A percentile compares a stretch with the other conserved stretches of the same genome.
Conservation (phyloP, 1,284 basidiomycete genomes). For the Pascua guehoae region DNA sequence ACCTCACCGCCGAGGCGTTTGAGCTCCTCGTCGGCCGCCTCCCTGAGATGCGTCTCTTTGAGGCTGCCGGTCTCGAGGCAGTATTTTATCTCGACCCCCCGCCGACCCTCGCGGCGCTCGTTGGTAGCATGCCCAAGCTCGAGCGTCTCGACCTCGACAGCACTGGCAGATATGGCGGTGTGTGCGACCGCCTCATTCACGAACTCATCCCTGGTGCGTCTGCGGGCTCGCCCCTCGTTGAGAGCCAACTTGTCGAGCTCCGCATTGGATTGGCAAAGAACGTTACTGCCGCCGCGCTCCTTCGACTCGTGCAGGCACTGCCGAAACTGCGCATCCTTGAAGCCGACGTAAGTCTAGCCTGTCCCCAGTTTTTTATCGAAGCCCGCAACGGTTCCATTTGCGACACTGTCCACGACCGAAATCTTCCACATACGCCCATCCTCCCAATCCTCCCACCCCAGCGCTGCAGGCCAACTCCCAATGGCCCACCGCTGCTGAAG, state of each 20-base stretch:
- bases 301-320: slow-evolving; percentile 63
- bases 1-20: slow-evolving; percentile 70
- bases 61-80: slow-evolving; percentile 65
- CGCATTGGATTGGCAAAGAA: slow-evolving; percentile 65
- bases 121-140: slow-evolving; percentile 58
- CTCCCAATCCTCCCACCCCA: too few relatives aligned
- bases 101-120: slow-evolving; percentile 10
- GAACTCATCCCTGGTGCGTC: slow-evolving; percentile 19
- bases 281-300: slow-evolving; percentile 62
- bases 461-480: too few relatives aligned
- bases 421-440: too few relatives aligned
- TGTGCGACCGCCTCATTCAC: slow-evolving; percentile 67
- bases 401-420: too few relatives aligned
- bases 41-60: slow-evolving; percentile 72
- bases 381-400: too few relatives aligned
- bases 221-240: slow-evolving; percentile 1
- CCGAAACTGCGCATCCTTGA: slow-evolving; percentile 63
- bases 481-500: too few relatives aligned
- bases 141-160: slow-evolving; percentile 79
- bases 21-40: slow-evolving; percentile 67
- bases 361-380: too few relatives aligned
- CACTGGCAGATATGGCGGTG: slow-evolving; percentile 55
- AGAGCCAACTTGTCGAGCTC: slow-evolving; percentile 61
- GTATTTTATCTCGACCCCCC: slow-evolving; percentile 25
- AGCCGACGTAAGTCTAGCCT: slow-evolving; percentile 55